Percentiles rank a stretch among this genome's conserved stretches.
These are phyloP conservation scores for Fusarium ramigenum DNA, from an alignment of 2,329 filamentous ascomycete genomes.

Conservation along the genomic window DNA sequence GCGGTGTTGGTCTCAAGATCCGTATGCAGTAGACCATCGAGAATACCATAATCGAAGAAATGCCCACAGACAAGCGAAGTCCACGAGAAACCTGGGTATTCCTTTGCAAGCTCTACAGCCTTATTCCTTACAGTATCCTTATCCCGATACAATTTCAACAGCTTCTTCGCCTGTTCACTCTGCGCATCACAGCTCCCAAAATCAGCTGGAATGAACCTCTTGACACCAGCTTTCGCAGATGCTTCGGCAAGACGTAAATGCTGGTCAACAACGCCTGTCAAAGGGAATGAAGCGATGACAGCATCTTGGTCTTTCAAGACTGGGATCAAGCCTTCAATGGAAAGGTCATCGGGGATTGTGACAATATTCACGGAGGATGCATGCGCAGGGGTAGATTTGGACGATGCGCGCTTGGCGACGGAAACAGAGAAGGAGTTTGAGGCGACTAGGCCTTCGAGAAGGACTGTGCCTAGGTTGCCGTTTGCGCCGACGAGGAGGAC, in stretches of 20 bases:
- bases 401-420: conserved; percentile 59
- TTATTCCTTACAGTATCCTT: conserved; percentile 47
- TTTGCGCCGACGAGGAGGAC: conserved; percentile 50
- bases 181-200: conserved; percentile 56
- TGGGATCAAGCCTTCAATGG: conserved; percentile 51
- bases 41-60: conserved; percentile 61
- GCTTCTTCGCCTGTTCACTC: conserved; percentile 47
- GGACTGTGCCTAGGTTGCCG: conserved; percentile 52
- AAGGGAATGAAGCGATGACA: conserved; percentile 55
- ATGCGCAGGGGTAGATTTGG: conserved; percentile 43
- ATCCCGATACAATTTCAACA: conserved; percentile 48
- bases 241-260: conserved; percentile 64
- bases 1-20: conserved; percentile 55
- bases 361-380: conserved; percentile 34
- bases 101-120: conserved; percentile 45
- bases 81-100: conserved; percentile 60
- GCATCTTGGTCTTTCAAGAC: conserved; percentile 67
- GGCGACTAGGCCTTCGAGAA: conserved; percentile 50
- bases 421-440: conserved; percentile 59
- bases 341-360: conserved; percentile 44
- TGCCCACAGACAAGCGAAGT: conserved; percentile 55
- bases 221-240: conserved; percentile 66
- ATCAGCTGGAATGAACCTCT: conserved; percentile 70
- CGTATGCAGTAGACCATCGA: conserved; percentile 51
- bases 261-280: conserved; percentile 56